phyloP scores from a whole-genome alignment of 768 basidiomycete species.

The Austroboletus eburneus region DNA sequence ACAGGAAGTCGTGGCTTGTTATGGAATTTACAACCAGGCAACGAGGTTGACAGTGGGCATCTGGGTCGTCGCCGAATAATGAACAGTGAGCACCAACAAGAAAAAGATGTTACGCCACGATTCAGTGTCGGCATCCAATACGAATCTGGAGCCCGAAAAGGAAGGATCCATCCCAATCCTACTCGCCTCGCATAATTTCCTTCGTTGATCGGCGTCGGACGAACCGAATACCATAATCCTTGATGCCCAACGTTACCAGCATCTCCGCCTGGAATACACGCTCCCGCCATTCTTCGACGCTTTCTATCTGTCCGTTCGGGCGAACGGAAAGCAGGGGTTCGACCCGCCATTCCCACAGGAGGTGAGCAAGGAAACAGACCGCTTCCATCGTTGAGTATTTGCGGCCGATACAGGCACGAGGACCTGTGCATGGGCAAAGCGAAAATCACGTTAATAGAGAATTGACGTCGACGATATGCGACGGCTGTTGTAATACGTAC shows the following conservation, averaged over 20 bases:
- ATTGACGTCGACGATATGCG: background rate
- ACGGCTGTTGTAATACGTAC: background rate
- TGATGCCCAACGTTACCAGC: background rate
- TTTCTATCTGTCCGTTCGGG: conserved; percentile 6
- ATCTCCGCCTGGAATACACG: conserved; percentile 11
- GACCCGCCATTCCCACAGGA: conserved; percentile 50
- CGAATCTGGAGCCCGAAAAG: too few relatives aligned
- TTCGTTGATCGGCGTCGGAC: background rate
- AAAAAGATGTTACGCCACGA: too few relatives aligned
- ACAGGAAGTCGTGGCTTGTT: too few relatives aligned
- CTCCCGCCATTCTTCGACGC: conserved; percentile 12
- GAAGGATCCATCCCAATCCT: too few relatives aligned
- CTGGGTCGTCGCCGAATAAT: too few relatives aligned
- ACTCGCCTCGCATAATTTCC: background rate
- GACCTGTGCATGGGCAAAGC: conserved; percentile 33
- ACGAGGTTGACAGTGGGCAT: too few relatives aligned
- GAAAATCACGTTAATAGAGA: too few relatives aligned
- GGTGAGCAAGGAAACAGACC: conserved; percentile 48
- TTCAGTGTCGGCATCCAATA: too few relatives aligned
- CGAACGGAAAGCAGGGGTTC: conserved; percentile 35
- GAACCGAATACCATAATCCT: background rate
- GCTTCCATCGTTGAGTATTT: conserved; percentile 51
- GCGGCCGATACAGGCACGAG: conserved; percentile 49
- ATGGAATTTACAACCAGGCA: too few relatives aligned
- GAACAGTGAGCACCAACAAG: too few relatives aligned